Evolutionary conservation across 352 stramenopile species (phyloP), one percentile per base, ranked within the genome.

Genomic region (Paralagenidium karlingii): DNA sequence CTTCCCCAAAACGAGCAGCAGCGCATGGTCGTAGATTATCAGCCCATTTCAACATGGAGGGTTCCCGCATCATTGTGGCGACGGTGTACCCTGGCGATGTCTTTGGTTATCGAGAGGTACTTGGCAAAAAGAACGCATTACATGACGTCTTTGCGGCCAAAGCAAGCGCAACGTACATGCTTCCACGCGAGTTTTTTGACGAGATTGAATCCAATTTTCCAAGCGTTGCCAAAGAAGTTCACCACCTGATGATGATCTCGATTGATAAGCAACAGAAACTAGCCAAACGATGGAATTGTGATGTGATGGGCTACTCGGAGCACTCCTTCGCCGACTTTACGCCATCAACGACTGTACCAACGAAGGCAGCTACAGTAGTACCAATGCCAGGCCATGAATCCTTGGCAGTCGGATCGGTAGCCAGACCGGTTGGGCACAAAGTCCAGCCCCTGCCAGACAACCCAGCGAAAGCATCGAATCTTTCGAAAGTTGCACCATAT

Each of bases 221-320:
- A 5, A 40, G 57, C 18, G 69, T 83, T 8, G 58, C 81, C 37
- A 61, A 81, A 24, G 73, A 87, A 37, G 71, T 87, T 45, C 57
- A 66, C 6, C 34, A 41, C n/a, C 55, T 84, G n/a, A 66, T 82
- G 30, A 58, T 87, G 40, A 63, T 84, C 42, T 81, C 74, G 20
- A 79, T 87, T 49, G 69, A 59, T 25, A 76, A 76, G 29, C 74
- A 87, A 49, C 74, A 87, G 26, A 84, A 68, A 13, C 59, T 82
- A 28, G 51, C 77, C 8, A 49, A 78, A 16, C 68, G 65, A 18
- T 83, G 67, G 68, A 81, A 83, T 39, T 83, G 83, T 40, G 61
- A 80, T 5, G 48, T 53, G 11, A 79, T 86, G 33, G 56, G 68
- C 8, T 68, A 83, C 10, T 83, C 66, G 11, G 24, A 40, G 6